phyloP scores from a whole-genome alignment of 768 basidiomycete genomes.

The Lactarius pseudohatsudake region DNA sequence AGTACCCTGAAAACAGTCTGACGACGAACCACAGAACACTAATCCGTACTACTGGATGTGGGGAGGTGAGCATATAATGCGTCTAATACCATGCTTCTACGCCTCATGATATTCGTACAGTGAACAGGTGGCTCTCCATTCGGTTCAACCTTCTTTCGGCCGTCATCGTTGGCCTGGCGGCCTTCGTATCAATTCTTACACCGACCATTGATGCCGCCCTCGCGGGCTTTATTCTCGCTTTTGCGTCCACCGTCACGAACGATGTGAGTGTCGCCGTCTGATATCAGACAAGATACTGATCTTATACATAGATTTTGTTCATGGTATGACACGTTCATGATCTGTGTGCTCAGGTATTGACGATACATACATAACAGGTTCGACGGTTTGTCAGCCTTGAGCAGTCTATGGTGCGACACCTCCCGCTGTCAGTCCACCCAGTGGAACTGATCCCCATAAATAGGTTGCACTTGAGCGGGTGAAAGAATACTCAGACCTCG shows the following conservation, averaged over 20 bases:
- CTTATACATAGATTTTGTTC: constrained; percentile 40
- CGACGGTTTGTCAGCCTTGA: constrained; percentile 85
- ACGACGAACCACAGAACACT: constrained; percentile 41
- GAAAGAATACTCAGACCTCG: constrained; percentile 85
- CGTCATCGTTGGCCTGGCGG: constrained; percentile 70
- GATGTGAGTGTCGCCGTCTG: constrained; percentile 47
- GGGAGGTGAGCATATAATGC: constrained; percentile 53
- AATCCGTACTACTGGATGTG: constrained; percentile 92
- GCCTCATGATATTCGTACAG: constrained; percentile 38
- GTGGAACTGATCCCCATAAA: constrained; percentile 3
- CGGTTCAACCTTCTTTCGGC: constrained; percentile 83
- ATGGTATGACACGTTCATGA: constrained; percentile 5
- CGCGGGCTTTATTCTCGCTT: constrained; percentile 85
- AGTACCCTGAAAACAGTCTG: neutral
- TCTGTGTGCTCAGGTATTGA: constrained; percentile 14
- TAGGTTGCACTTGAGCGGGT: constrained; percentile 85
- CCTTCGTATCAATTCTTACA: constrained; percentile 61
- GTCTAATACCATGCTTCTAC: neutral
- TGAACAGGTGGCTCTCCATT: constrained; percentile 88
- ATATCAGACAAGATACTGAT: constrained; percentile 29
- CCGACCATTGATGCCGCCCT: constrained; percentile 75
- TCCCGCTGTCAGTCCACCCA: neutral
- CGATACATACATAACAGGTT: constrained; percentile 41
- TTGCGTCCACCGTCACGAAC: constrained; percentile 70
- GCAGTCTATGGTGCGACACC: constrained; percentile 75